Base-by-base conservation (phyloP, 257 asterid species). In the Nicotiana tabacum region DNA sequence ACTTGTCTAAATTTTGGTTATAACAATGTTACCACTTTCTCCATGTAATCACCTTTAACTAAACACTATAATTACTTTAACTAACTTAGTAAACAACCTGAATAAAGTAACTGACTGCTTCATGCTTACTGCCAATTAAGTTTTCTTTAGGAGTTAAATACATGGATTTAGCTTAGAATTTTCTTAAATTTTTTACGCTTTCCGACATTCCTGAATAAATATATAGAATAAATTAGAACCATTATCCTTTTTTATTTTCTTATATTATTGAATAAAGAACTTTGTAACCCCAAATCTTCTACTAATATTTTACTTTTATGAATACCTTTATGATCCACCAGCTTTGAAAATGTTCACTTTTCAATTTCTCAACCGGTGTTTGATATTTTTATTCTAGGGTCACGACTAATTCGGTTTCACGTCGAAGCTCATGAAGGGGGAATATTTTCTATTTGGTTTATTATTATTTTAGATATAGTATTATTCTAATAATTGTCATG, bases 71-170 rank as follows among this genome's bases (percentile, higher is more conserved):
- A 79, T 79, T 79, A 33, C 27, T 10, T n/a, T 60, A 58, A 79
- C 82, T 60, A 78, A 79, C 82, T 79, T n/a, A 79, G 58, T 65
- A 60, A 79, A 79, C 82, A 79, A 35, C 74, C 56, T 79, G 72
- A 79, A 79, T 65, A 79, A 79, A 79, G 74, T 13, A 39, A 61
- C 68, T 46, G 29, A 24, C 30, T 79, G 9, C 61, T 79, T 79
- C 61, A 39, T 79, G 61, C 24, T 65, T 58, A 61, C 58, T 61
- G 56, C 56, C 43, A 79, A 35, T 33, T 35, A 16, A 60, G 58
- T 66, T 60, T 79, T 65, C 58, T 61, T 61, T 61, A 16, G 70
- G 43, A 61, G 37, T 79, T 37, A 61, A 61, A 32, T 48, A 61
- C 8, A 12, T 61, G 60, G 57, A 61, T 79, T 79, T 61, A 58